Conservation (phyloP, 768 basidiomycete species). For the Asterophora lycoperdoides region DNA sequence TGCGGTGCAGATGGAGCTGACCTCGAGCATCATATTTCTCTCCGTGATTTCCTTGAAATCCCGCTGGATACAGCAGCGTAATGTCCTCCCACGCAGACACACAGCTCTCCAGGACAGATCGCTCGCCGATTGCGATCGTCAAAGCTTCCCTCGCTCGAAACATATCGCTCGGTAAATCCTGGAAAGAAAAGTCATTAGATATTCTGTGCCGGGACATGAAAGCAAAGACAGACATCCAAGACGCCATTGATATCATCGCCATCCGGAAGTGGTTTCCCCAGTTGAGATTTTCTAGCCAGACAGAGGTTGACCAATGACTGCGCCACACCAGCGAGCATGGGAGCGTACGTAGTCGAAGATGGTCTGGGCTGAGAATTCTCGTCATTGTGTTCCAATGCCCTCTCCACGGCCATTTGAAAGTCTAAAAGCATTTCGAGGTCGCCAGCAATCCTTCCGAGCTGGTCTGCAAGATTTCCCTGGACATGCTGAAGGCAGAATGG, state of each 20-base stretch:
- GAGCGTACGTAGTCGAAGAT: background rate
- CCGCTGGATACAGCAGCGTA: background rate
- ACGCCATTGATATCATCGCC: conserved; percentile 30
- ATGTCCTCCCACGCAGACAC: conserved; percentile 37
- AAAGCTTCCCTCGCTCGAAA: conserved; percentile 42
- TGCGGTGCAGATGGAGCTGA: no score
- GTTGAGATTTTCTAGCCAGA: conserved; percentile 23
- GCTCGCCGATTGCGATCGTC: conserved; percentile 43
- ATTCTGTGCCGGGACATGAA: background rate
- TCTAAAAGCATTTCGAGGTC: conserved; percentile 14
- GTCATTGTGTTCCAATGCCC: background rate
- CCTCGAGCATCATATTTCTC: no score
- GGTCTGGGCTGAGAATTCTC: background rate
- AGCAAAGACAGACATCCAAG: conserved; percentile 30
- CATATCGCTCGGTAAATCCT: conserved; percentile 36
- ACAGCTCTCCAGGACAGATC: conserved; percentile 52
- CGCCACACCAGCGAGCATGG: conserved; percentile 12
- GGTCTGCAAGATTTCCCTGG: background rate
- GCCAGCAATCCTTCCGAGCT: background rate
- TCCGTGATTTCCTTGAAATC: no score
- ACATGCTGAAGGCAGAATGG: conserved; percentile 11
- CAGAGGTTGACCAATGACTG: conserved; percentile 28
- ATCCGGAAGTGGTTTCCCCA: conserved; percentile 22
- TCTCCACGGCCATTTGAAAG: conserved; percentile 14
- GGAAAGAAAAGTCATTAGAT: conserved; percentile 7